phyloP scores from a whole-genome alignment of 345 rosid genomes.

The Aquilaria malaccensis region DNA sequence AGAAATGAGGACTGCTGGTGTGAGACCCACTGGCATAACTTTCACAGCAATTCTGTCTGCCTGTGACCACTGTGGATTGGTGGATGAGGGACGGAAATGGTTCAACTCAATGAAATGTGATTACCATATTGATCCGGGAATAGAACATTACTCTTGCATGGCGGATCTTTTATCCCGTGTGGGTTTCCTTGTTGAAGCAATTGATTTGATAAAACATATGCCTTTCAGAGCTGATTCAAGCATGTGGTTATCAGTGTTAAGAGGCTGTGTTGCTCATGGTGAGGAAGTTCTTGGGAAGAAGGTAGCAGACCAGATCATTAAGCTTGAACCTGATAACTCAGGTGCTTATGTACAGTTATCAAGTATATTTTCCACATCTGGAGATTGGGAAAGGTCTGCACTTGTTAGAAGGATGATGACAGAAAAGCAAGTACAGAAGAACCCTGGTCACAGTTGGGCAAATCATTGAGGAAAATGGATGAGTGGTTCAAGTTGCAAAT shows the following conservation, averaged over 20 bases:
- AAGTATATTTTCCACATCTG: constrained; percentile 52
- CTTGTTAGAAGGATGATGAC: constrained; percentile 43
- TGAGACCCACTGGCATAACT: constrained; percentile 44
- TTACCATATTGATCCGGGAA: constrained; percentile 49
- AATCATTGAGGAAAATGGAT: constrained; percentile 8
- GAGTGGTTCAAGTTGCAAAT: too few species aligned
- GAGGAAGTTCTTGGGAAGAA: constrained; percentile 51
- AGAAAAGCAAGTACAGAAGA: constrained; percentile 35
- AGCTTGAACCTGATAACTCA: constrained; percentile 74
- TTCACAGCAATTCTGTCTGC: constrained; percentile 64
- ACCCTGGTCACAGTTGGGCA: constrained; percentile 60
- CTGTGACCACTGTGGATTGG: constrained; percentile 79
- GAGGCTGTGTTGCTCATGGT: constrained; percentile 76
- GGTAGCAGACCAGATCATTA: constrained; percentile 58
- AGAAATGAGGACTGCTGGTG: constrained; percentile 57
- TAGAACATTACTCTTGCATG: constrained; percentile 76
- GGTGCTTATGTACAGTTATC: constrained; percentile 73
- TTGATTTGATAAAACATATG: constrained; percentile 47
- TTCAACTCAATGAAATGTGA: constrained; percentile 52
- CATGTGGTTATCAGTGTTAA: constrained; percentile 68
- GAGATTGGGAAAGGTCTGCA: constrained; percentile 79
- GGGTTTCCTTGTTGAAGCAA: constrained; percentile 63
- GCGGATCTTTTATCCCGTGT: constrained; percentile 76
- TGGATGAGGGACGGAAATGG: constrained; percentile 63
- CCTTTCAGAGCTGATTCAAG: constrained; percentile 56